phyloP scores from a whole-genome alignment of 257 asterid genomes.

The Solanum lignicaule region DNA sequence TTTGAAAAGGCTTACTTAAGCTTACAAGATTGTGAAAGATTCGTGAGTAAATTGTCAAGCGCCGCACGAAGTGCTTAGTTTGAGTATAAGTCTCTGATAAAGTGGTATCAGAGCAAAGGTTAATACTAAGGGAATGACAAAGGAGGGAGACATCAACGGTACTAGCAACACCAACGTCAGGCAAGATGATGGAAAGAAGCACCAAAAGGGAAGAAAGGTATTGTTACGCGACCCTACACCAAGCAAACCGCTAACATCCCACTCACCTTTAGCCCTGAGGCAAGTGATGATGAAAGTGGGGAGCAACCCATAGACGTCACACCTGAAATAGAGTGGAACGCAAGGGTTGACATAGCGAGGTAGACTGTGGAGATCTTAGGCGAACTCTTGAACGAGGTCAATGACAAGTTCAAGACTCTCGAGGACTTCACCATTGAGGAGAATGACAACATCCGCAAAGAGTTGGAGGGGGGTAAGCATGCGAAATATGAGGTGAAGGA shows the following conservation, averaged over 20 bases:
- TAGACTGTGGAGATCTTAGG: background rate
- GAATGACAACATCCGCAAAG: background rate
- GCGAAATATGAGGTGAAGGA: background rate
- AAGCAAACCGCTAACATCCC: background rate
- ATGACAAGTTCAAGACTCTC: background rate
- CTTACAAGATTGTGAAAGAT: background rate
- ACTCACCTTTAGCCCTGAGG: background rate
- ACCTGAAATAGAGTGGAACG: background rate
- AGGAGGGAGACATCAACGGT: background rate
- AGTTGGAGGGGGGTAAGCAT: background rate
- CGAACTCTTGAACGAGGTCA: background rate
- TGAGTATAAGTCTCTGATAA: background rate
- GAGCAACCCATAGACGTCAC: background rate
- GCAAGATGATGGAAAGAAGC: background rate
- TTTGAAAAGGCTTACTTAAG: background rate
- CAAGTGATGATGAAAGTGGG: background rate
- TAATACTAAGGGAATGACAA: background rate
- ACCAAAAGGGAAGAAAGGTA: background rate
- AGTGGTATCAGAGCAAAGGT: background rate
- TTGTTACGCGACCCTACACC: background rate
- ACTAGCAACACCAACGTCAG: background rate
- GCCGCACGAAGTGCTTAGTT: background rate
- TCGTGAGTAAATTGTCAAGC: background rate
- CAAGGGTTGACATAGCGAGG: background rate
- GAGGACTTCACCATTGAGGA: background rate